Evolutionary conservation across 306 rosid species (phyloP).

Genomic region (Cicer bijugum): DNA sequence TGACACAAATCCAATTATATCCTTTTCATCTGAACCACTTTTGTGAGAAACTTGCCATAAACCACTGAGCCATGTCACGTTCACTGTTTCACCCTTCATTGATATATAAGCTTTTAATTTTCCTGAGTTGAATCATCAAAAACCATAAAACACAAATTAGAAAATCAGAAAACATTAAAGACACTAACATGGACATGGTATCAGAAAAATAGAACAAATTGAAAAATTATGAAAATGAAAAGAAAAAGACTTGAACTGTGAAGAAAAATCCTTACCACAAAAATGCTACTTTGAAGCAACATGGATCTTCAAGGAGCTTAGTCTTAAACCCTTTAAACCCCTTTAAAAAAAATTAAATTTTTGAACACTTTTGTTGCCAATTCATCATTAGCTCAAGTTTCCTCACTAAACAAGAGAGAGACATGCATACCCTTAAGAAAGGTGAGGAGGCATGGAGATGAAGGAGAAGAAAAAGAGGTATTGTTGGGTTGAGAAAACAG

Average conservation of each 20-base stretch:
- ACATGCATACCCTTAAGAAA: conserved; percentile 39
- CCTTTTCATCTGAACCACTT: conserved; percentile 53
- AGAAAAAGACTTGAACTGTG: neutral
- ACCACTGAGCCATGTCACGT: conserved; percentile 53
- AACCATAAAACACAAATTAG: conserved; percentile 37
- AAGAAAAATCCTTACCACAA: neutral
- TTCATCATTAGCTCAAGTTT: neutral
- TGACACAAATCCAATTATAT: conserved; percentile 69
- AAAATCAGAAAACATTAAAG: conserved; percentile 33
- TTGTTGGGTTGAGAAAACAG: neutral
- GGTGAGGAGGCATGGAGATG: conserved; percentile 48
- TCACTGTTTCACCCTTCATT: conserved; percentile 55
- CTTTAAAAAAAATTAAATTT: neutral
- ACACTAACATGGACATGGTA: neutral
- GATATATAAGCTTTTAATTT: neutral
- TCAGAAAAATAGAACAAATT: neutral
- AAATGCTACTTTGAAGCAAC: neutral
- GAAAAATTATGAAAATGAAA: conserved; percentile 3
- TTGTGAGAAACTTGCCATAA: conserved; percentile 55
- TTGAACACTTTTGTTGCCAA: too few relatives aligned
- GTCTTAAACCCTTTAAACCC: neutral
- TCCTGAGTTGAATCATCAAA: neutral
- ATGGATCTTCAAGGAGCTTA: neutral
- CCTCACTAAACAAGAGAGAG: neutral
- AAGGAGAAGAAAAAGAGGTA: conserved; percentile 4